Evolutionary conservation across 306 rosid genomes (phyloP).

Genomic region (Ormosia emarginata): DNA sequence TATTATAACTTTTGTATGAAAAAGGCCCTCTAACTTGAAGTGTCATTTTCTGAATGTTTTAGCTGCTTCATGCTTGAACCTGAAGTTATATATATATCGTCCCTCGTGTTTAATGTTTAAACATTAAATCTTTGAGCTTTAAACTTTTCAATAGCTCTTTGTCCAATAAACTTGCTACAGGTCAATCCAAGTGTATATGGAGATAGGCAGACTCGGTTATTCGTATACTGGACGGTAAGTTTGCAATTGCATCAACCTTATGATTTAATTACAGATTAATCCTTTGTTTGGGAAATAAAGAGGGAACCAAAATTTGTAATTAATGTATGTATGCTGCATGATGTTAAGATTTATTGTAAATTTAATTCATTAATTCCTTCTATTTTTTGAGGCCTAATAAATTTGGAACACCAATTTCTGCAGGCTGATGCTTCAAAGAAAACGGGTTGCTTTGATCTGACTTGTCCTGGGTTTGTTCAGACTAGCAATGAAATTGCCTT

Average conservation of each 20-base stretch:
- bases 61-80: neutral
- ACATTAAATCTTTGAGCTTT: neutral
- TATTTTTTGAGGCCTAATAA: neutral
- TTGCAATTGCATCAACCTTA: neutral
- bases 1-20: neutral
- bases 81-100: neutral
- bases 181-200: slow-evolving; percentile 69
- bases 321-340: neutral
- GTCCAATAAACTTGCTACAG: slow-evolving; percentile 15
- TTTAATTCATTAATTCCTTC: neutral
- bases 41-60: neutral
- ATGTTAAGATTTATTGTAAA: neutral
- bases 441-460: slow-evolving; percentile 79
- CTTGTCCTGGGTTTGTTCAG: slow-evolving; percentile 74
- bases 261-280: neutral
- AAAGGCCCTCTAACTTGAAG: neutral
- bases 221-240: slow-evolving; percentile 68
- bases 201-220: slow-evolving; percentile 54
- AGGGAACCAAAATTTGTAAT: neutral
- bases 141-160: neutral
- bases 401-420: neutral
- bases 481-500: slow-evolving; percentile 47
- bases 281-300: neutral
- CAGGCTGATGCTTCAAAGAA: slow-evolving; percentile 57
- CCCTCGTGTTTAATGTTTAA: neutral